Base-by-base conservation (phyloP, 139 green algal species). In the Gonium pectorale region DNA sequence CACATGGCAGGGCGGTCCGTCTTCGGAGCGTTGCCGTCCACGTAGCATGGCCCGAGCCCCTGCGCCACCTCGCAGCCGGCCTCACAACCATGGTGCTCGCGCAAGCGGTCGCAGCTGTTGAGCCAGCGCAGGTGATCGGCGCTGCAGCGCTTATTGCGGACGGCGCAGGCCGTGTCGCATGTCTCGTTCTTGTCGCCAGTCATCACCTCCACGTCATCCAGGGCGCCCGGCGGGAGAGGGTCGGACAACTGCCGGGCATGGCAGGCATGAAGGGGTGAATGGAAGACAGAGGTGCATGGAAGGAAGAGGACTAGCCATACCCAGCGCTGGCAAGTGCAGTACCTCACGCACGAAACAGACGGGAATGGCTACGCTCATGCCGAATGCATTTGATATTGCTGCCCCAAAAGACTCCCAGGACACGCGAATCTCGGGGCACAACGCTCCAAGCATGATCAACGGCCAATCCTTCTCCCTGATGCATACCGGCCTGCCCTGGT, bases 51-150 rank as follows among this genome's bases (percentile, higher is more conserved):
- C 3, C 63, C 86, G 56, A 85, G 37, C 21, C 62, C 69, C 21
- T 40, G 24, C 24, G 63, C 75, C 21, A 77, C 41, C 27, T 85
- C 87, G 52, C 89, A 90, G 37, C 90, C 69, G 26, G 80, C 80
- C 75, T 88, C 75, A 21, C 80, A 88, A 44, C 69, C 84, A 44
- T 94, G 90, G 31, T 91, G 80, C 46, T 91, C 86, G 5, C 94
- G 80, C 75, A 97, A 82, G 9, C 77, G 59, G 82, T 97, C 94
- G 77, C 94, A 97, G 77, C 86, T 86, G 83, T 96, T 95, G n/a
- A 96, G 67, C 41, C 87, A 38, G 4, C 67, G 37, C 41, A 96
- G 75, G 43, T 94, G 83, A 3, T 86, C 66, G 0, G 44, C 44
- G 5, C 71, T 86, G 86, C 94, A 97, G 44, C 46, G 70, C 37